These are phyloP conservation scores for Phytomonas francai DNA, from an alignment of 208 protist species.

Conservation along the genomic window DNA sequence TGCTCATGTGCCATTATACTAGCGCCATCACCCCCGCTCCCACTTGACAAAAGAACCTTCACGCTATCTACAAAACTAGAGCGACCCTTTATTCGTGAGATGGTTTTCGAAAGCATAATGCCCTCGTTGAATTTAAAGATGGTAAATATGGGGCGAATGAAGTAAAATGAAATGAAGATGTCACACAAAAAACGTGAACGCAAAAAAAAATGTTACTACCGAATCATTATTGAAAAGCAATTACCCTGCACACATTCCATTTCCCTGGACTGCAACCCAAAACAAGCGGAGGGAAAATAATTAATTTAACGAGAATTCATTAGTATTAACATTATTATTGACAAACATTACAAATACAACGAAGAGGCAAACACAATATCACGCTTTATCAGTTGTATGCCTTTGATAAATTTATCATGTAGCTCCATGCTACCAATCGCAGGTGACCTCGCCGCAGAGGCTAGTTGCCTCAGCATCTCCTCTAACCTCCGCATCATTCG, in stretches of 20 bases:
- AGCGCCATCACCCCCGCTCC: conserved; percentile 75
- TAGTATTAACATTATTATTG: background rate
- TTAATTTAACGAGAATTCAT: conserved; percentile 4
- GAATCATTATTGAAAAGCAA: conserved; percentile 12
- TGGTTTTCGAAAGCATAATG: conserved; percentile 7
- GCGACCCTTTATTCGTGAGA: conserved; percentile 5
- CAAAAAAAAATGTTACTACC: conserved; percentile 11
- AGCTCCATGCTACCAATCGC: conserved; percentile 98
- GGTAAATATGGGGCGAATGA: background rate
- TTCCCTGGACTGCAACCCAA: background rate
- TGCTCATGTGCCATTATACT: conserved; percentile 86
- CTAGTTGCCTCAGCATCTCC: conserved; percentile 97
- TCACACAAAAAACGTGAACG: conserved; percentile 9
- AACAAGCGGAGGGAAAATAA: conserved; percentile 8
- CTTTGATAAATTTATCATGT: conserved; percentile 97
- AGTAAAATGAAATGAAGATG: conserved; percentile 2
- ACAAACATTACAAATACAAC: conserved; percentile 90
- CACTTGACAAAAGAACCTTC: conserved; percentile 80
- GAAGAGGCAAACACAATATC: conserved; percentile 99
- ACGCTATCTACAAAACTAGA: conserved; percentile 55
- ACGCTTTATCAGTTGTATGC: conserved; percentile 95
- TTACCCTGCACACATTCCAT: background rate
- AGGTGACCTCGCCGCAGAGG: conserved; percentile 94
- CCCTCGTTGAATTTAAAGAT: conserved; percentile 8
- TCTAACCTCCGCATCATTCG: conserved; percentile 96